phyloP scores from a whole-genome alignment of 2,329 filamentous ascomycete genomes.

The Ceratocystiopsis minuta region DNA sequence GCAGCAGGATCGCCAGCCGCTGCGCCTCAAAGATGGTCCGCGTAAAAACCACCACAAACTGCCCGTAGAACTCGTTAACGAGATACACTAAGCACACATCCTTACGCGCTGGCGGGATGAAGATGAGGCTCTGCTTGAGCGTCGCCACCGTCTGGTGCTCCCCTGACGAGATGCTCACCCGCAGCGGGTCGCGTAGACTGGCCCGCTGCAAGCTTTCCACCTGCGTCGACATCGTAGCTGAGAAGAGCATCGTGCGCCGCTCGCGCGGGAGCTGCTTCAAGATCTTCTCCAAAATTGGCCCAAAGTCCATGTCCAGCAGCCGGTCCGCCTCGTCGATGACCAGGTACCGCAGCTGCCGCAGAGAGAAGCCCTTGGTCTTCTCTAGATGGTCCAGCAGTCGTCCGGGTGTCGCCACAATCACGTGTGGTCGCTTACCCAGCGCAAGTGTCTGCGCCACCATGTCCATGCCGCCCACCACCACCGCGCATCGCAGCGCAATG shows the following conservation, averaged over 20 bases:
- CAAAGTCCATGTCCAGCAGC: constrained; percentile 44
- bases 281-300: constrained; percentile 45
- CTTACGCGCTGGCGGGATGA: constrained; percentile 74
- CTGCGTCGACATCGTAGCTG: constrained; percentile 74
- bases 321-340: constrained; percentile 93
- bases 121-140: constrained; percentile 69
- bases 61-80: constrained; percentile 71
- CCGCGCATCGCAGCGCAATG: constrained; percentile 72
- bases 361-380: constrained; percentile 88
- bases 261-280: constrained; percentile 69
- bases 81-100: constrained; percentile 79
- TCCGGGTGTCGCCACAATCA: constrained; percentile 82
- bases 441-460: constrained; percentile 87
- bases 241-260: constrained; percentile 56
- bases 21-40: constrained; percentile 85
- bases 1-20: constrained; percentile 64
- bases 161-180: constrained; percentile 22
- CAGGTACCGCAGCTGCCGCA: constrained; percentile 62
- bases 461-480: constrained; percentile 85
- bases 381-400: constrained; percentile 81
- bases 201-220: constrained; percentile 86
- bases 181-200: constrained; percentile 47
- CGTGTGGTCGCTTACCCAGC: constrained; percentile 87
- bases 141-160: constrained; percentile 88
- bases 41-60: constrained; percentile 78